Evolutionary conservation across 2,329 filamentous ascomycete genomes (phyloP), one percentile per base, ranked within the genome.

Genomic region (Ascochyta koolunga): DNA sequence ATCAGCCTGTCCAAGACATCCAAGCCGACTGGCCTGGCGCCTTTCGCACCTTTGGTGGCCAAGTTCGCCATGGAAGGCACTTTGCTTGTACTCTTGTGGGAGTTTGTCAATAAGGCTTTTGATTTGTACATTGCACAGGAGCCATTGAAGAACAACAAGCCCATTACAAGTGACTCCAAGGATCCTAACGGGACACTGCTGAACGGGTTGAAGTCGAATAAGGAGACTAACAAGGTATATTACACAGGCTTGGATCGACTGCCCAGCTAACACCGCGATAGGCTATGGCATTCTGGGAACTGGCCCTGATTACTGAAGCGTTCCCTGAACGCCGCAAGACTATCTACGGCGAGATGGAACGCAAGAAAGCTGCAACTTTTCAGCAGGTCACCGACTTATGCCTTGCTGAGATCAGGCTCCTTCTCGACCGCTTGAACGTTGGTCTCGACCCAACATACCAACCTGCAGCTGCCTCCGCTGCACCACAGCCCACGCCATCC

Each of bases 121-220:
- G 88, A 89, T 5, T 77, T 87, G n/a, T 92, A 91, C 73, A 85
- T 96, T 68, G 86, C 87, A 22, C 88, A 89, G 71, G 86, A 89
- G 64, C 93, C 93, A 0, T 72, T 96, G 48, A 96, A 96, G 78
- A 90, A 90, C 62, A 88, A 84, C n/a, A 84, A 88, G 66, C 92
- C 93, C 4, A 83, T 98, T 50, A 96, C 91, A 0, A 83, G 84
- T 16, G 90, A 93, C 62, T 90, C 91, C 15, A 95, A 90, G 69
- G 93, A 97, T 73, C 91, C 93, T 0, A 98, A 96, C 67, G 92
- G 91, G 31, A 96, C 90, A 70, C 80, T 98, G 24, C 74, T 98
- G 42, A 91, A 87, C 51, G 93, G 93, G 0, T 75, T 98, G 39
- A 93, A 88, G 71, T 88, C 88, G 60, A 95, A 92, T 77, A 95